phyloP scores from a whole-genome alignment of 2,329 filamentous ascomycete genomes.

The Diaporthe destruens region DNA sequence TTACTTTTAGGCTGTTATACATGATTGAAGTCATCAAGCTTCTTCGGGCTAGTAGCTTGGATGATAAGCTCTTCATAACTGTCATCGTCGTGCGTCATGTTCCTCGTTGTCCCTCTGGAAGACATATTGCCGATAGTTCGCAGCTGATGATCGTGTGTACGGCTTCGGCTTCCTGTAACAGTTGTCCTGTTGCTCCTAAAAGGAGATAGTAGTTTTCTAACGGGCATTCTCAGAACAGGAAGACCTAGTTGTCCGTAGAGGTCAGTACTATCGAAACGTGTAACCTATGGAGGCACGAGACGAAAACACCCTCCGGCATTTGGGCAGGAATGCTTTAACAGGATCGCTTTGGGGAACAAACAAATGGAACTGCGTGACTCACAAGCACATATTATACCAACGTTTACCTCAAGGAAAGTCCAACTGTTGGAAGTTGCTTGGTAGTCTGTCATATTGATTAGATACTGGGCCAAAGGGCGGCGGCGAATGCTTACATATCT shows the following conservation, averaged over 20 bases:
- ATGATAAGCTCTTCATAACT: constrained; percentile 6
- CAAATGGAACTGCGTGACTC: neutral
- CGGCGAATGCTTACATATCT: neutral
- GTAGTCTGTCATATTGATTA: constrained; percentile 36
- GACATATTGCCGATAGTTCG: constrained; percentile 7
- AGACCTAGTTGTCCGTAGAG: neutral
- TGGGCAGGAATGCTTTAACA: neutral
- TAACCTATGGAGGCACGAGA: neutral
- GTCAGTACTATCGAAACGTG: neutral
- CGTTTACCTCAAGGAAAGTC: constrained; percentile 42
- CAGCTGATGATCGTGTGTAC: neutral
- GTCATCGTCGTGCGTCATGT: constrained; percentile 6
- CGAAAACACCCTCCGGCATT: too few relatives aligned
- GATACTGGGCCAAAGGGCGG: too few relatives aligned
- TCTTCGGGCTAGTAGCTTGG: neutral
- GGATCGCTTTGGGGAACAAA: neutral
- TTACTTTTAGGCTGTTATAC: neutral
- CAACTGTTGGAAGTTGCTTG: constrained; percentile 43
- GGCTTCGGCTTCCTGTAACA: constrained; percentile 6
- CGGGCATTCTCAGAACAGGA: constrained; percentile 2
- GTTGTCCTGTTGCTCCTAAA: constrained; percentile 14
- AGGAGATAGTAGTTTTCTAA: neutral
- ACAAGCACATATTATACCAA: constrained; percentile 44
- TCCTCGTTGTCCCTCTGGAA: neutral
- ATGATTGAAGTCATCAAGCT: neutral